Evolutionary conservation across 768 basidiomycete species (phyloP), one percentile per base, ranked within the genome.

Genomic region (Amanita muscaria): DNA sequence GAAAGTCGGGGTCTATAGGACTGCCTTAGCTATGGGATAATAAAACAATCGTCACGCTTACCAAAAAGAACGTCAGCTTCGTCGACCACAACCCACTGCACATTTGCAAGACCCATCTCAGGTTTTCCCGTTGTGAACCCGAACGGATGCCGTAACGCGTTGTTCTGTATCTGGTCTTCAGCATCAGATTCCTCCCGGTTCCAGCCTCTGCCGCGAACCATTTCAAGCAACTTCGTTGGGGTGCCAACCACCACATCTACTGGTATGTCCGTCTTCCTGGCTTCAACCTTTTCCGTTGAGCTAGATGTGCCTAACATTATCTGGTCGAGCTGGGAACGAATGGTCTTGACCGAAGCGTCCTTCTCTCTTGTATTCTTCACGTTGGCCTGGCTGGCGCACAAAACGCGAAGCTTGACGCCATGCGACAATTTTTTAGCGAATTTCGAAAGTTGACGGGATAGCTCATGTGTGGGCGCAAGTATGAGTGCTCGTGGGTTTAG

Each of bases 41-140:
- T 2, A 31, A 31, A 29, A 27, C 40, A 11, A 38, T 41, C 27
- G 27, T 12, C 4, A n/a, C 34, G 61, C 74, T 40, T 51, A 88
- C 91, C 88, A 42, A 94, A 83, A 10, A 93, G 66, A 39, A 96
- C 78, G 57, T 94, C 92, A 0, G 92, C 91, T 57, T 96, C 91
- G 49, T 96, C 92, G 1, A 94, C 67, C 3, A 93, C 70, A 5
- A 94, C 82, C 89, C 89, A 94, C 54, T 94, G 88, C 1, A 93
- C 66, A 39, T 77, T 73, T 41, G 70, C 72, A 18, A 90, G 62
- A 2, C 79, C 72, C 63, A 88, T 72, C 54, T 80, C 70, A 4
- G 77, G 71, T 36, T 71, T 65, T 16, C 48, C 63, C 54, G 49
- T 30, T 15, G 16, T 16, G 6, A 12, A 29, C 15, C 9, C 24